Evolutionary conservation across 306 rosid genomes (phyloP), one percentile per base, ranked within the genome.

Genomic region (Gillenia trifoliata): DNA sequence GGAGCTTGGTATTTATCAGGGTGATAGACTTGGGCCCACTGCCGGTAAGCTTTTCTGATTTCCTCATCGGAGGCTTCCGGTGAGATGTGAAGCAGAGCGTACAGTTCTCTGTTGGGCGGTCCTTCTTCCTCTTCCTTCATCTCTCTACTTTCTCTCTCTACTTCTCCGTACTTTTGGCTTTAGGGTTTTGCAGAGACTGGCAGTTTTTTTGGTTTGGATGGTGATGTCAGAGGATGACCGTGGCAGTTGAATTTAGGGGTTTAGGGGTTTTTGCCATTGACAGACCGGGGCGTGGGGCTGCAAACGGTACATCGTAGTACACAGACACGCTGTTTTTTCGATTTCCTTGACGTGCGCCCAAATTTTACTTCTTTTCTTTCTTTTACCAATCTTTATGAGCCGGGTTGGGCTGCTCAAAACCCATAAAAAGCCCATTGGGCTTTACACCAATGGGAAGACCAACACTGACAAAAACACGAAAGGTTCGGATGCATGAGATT

Each of bases 11-110:
- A 89, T 76, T 94, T 94, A 52, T 94, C 99, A 13, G 99, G 99
- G 69, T 94, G 99, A 71, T 94, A 94, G 19, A 78, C 85, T 81
- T 94, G 99, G 4, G 99, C 97, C 99, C 99, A 92, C 79, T 94
- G 99, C 59, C 97, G 91, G 83, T 94, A 94, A 34, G 99, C 94
- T 86, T 80, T 92, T 65, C 97, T 93, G 80, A 94, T 90, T 86
- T 94, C 99, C 77, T 94, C 99, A 64, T 92, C 99, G 77, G 97
- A 88, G 60, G 99, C 93, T 67, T 94, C 96, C 1, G 99, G 95
- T 4, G 99, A 88, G 70, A 94, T 54, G 80, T 94, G 86, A 40
- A 94, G 82, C 33, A 94, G 83, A 1, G 99, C 99, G 79, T 94
- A 94, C 63, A 94, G 95, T 81, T 86, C 93, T 78, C 83, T 81